phyloP scores from a whole-genome alignment of 768 basidiomycete species.

The Collybiopsis luxurians region DNA sequence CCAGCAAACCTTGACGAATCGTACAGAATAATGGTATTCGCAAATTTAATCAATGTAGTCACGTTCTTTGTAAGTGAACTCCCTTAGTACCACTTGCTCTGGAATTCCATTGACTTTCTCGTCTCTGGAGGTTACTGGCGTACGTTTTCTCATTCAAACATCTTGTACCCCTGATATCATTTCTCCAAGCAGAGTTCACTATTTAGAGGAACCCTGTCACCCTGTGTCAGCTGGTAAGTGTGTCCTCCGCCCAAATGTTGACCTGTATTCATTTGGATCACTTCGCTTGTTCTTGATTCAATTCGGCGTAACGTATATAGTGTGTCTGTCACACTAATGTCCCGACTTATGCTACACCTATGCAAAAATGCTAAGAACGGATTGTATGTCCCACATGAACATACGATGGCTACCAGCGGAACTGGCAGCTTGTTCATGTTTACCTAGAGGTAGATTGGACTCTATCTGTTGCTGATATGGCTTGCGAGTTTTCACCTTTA shows the following conservation, averaged over 20 bases:
- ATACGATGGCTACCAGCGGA: neutral
- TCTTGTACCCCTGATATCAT: neutral
- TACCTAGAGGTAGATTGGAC: too few relatives aligned
- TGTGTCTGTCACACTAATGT: neutral
- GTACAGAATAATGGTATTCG: conserved; percentile 2
- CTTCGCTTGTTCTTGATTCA: too few relatives aligned
- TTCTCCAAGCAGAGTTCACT: neutral
- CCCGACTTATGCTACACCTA: neutral
- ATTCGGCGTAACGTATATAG: too few relatives aligned
- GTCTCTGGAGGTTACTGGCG: neutral
- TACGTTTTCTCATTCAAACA: neutral
- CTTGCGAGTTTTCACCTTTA: too few relatives aligned
- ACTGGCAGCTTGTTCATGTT: too few relatives aligned
- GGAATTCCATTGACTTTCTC: neutral
- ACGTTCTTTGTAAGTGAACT: neutral
- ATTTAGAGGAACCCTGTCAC: neutral
- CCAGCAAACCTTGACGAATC: neutral
- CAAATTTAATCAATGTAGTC: neutral
- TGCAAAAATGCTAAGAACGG: neutral
- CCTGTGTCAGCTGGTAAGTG: neutral
- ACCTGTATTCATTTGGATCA: neutral
- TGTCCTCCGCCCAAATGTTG: too few relatives aligned
- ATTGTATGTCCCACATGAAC: neutral
- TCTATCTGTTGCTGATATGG: too few relatives aligned
- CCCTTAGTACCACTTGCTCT: too few relatives aligned